A percentile compares a stretch with the other conserved stretches of the same genome.
Evolutionary conservation across 257 asterid species (phyloP).

Genomic region (Craterostigma plantagineum): DNA sequence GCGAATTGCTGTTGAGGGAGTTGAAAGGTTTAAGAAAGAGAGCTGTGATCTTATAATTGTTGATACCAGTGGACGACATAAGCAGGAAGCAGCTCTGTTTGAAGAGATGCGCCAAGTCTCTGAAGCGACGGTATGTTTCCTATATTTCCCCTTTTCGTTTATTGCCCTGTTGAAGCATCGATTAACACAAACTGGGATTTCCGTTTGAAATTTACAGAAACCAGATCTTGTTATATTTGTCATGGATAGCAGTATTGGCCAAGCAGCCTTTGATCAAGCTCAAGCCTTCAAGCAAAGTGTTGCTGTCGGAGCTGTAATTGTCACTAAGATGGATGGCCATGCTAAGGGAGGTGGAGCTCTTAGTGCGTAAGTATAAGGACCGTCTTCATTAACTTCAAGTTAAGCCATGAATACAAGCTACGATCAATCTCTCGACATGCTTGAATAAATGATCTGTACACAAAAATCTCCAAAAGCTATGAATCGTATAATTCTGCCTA

Average conservation of each 20-base stretch:
- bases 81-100: conserved; percentile 90
- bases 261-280: conserved; percentile 98
- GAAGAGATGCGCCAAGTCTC: conserved; percentile 99
- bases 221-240: conserved; percentile 96
- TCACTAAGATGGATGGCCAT: conserved; percentile 99
- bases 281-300: conserved; percentile 96
- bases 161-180: not conserved
- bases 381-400: not conserved
- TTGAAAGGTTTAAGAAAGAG: conserved; percentile 81
- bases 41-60: conserved; percentile 86
- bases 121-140: conserved; percentile 56
- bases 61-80: conserved; percentile 99
- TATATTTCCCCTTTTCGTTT: not conserved
- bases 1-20: conserved; percentile 87
- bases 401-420: not conserved
- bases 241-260: conserved; percentile 99
- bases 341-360: conserved; percentile 99
- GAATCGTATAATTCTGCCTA: too few species aligned
- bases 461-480: too few species aligned
- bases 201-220: conserved; percentile 32
- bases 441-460: too few species aligned
- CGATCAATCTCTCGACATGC: too few species aligned
- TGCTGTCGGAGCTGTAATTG: conserved; percentile 94
- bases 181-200: conserved; percentile 5
- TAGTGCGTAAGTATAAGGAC: conserved; percentile 67